Base-by-base conservation (phyloP, 2,329 filamentous ascomycete species). In the Pezicula rhizophila region DNA sequence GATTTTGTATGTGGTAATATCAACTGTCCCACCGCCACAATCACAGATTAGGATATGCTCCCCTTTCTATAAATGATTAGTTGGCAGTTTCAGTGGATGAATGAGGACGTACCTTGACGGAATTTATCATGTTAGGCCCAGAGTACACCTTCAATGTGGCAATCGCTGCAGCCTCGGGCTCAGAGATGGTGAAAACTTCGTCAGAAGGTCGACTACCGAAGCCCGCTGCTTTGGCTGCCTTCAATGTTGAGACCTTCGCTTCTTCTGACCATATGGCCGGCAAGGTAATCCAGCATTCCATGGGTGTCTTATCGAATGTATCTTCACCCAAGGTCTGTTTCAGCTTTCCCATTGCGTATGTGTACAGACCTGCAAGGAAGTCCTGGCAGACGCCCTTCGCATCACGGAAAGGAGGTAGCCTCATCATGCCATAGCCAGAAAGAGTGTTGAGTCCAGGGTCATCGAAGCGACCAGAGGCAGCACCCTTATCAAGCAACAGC, bases 121-220 rank as follows among this genome's bases (percentile, higher is more conserved):
- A 37, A 47, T 58, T 54, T 8, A 52, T 12, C 7, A 46, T 25
- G 41, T 42, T 18, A 14, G 34, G 8, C 10, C 23, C 31, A 2
- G 51, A 23, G 33, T 33, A 54, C 14, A 45, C 49, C 25, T 52
- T 57, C 14, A 59, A 45, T 0, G 59, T 52, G 6, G 53, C 51
- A 34, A 59, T 58, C 0, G 59, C 57, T 23, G 58, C 59, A 2
- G 58, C 59, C 44, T 61, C 57, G 39, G 58, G 59, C 38, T 60
- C 59, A 17, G 57, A 39, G 42, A 61, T 60, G 2, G 57, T 59
- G 25, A 42, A 54, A 25, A 61, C 38, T 12, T 54, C 38, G 31
- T 58, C 59, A 1, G 26, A 44, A 11, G 40, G 14, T 10, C 53
- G 28, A 10, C 26, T 49, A 2, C 52, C 54, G 28, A 60, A 57